Conservation (phyloP, 495 filamentous ascomycete genomes). For the Penicillium argentinense region DNA sequence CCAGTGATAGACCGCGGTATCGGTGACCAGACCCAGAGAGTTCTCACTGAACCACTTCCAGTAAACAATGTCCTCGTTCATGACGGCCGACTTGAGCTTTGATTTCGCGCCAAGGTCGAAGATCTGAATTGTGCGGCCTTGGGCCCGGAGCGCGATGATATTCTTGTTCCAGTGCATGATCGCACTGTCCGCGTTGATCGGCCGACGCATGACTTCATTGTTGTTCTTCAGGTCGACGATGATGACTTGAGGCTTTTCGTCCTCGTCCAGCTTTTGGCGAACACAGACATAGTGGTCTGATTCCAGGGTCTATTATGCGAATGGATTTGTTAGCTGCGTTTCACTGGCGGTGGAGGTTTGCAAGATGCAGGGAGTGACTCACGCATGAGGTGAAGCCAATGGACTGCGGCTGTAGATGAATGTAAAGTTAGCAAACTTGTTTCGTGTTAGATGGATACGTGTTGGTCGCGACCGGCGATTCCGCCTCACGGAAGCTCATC, state of each 20-base stretch:
- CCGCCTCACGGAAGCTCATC: constrained; percentile 20
- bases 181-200: constrained; percentile 98
- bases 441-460: constrained; percentile 7
- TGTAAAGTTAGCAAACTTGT: constrained; percentile 39
- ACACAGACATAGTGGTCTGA: constrained; percentile 95
- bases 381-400: constrained; percentile 98
- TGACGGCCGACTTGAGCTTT: constrained; percentile 91
- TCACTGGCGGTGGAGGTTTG: constrained; percentile 5
- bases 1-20: constrained; percentile 92
- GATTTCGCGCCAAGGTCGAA: constrained; percentile 88
- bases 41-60: constrained; percentile 98
- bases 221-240: constrained; percentile 94
- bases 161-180: constrained; percentile 98
- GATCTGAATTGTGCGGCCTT: constrained; percentile 90
- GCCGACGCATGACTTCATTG: constrained; percentile 87
- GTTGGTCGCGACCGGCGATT: constrained; percentile 19
- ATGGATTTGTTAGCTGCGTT: constrained; percentile 13
- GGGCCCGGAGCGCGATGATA: constrained; percentile 94
- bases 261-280: constrained; percentile 82
- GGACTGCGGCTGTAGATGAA: constrained; percentile 58
- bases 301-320: constrained; percentile 78
- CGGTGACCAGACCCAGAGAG: constrained; percentile 84
- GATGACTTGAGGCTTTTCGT: constrained; percentile 85
- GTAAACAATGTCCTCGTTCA: constrained; percentile 96
- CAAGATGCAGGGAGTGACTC: too few relatives aligned